Evolutionary conservation across 139 green algal species (phyloP).

Genomic region (Chlamydomonas urium): DNA sequence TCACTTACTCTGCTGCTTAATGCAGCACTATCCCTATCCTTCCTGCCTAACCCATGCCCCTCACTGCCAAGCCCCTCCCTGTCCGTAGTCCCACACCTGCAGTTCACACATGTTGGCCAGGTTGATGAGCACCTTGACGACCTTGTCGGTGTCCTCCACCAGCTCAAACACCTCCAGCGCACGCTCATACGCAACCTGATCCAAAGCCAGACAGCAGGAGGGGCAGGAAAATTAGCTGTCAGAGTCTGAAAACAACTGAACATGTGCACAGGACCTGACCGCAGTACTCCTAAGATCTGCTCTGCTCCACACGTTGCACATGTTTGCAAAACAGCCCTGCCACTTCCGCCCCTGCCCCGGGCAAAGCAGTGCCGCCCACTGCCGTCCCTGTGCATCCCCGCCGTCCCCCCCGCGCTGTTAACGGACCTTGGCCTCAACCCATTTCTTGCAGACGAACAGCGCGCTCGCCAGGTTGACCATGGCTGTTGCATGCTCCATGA

Average conservation of each 20-base stretch:
- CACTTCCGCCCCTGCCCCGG: background rate
- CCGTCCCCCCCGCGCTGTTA: too few species aligned
- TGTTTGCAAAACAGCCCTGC: background rate
- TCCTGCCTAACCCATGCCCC: too few species aligned
- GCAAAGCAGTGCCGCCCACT: background rate
- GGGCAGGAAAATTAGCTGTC: too few species aligned
- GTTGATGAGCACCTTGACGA: conserved; percentile 40
- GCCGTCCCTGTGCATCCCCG: too few species aligned
- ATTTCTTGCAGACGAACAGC: conserved; percentile 21
- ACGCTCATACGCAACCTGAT: conserved; percentile 31
- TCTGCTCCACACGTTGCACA: too few species aligned
- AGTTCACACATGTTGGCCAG: conserved; percentile 44
- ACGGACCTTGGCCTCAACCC: conserved; percentile 21
- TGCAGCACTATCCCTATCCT: too few species aligned
- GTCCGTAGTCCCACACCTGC: conserved; percentile 19
- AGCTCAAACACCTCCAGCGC: conserved; percentile 32
- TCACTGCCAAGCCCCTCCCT: too few species aligned
- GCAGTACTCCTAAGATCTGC: too few species aligned
- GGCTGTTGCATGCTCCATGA: conserved; percentile 42
- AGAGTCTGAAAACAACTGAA: too few species aligned
- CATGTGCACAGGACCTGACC: too few species aligned
- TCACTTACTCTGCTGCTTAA: too few species aligned
- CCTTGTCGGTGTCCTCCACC: conserved; percentile 37
- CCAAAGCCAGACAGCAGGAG: too few species aligned
- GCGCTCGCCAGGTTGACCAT: conserved; percentile 35